Evolutionary conservation across 2,329 filamentous ascomycete species (phyloP).

Genomic region (Neocatenulostroma microsporum): DNA sequence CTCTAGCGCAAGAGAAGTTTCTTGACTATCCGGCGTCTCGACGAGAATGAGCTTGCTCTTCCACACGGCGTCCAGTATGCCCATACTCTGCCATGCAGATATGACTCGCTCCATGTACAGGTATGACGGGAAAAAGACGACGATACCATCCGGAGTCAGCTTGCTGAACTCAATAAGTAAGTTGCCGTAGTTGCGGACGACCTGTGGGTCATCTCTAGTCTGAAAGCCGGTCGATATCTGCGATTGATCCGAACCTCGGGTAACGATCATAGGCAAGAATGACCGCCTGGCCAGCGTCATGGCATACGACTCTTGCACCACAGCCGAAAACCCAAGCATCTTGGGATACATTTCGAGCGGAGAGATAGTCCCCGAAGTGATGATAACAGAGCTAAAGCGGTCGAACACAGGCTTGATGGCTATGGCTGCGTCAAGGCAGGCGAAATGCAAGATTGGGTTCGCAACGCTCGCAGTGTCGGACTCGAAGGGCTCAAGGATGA

Average conservation of each 20-base stretch:
- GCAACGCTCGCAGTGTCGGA: constrained; percentile 91
- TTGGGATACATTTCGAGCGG: constrained; percentile 98
- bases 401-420: constrained; percentile 98
- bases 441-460: constrained; percentile 95
- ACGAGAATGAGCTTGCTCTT: constrained; percentile 98
- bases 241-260: constrained; percentile 86
- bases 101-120: constrained; percentile 99
- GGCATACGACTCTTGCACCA: constrained; percentile 92
- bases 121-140: constrained; percentile 99
- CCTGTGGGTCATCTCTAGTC: constrained; percentile 87
- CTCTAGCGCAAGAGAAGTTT: constrained; percentile 89
- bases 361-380: constrained; percentile 94
- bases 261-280: constrained; percentile 98
- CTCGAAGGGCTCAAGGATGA: constrained; percentile 96
- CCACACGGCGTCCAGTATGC: constrained; percentile 94
- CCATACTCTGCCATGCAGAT: constrained; percentile 99
- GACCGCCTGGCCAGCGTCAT: constrained; percentile 92
- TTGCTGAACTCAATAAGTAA: constrained; percentile 91
- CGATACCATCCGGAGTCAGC: constrained; percentile 90
- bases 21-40: constrained; percentile 94
- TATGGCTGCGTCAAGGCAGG: constrained; percentile 92
- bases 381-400: constrained; percentile 94
- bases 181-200: constrained; percentile 95
- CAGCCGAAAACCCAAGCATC: constrained; percentile 88
- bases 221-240: constrained; percentile 90